phyloP scores from a whole-genome alignment of 768 basidiomycete genomes.

The Neoboletus magnificus region DNA sequence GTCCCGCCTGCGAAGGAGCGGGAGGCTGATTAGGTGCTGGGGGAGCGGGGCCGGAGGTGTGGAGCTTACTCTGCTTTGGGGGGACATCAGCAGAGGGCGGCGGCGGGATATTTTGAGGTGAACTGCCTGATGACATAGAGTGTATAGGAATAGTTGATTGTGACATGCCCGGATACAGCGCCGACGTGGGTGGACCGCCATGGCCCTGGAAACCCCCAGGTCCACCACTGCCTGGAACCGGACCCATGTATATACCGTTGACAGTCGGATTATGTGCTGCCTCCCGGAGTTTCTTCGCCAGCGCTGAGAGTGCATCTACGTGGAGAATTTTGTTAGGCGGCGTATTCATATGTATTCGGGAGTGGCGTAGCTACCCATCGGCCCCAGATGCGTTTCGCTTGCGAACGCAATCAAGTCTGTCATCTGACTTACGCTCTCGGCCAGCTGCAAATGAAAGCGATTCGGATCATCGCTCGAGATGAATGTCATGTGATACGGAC shows the following conservation, averaged over 20 bases:
- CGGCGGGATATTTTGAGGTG: constrained; percentile 47
- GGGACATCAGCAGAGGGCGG: constrained; percentile 51
- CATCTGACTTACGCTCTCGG: constrained; percentile 82
- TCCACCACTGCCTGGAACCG: constrained; percentile 17
- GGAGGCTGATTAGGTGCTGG: constrained; percentile 39
- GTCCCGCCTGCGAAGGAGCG: constrained; percentile 40
- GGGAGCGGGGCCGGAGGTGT: constrained; percentile 42
- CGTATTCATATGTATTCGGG: constrained; percentile 25
- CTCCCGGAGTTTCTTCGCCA: constrained; percentile 40
- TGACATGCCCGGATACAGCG: constrained; percentile 45
- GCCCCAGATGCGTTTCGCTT: constrained; percentile 51
- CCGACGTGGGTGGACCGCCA: constrained; percentile 34
- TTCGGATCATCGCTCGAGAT: constrained; percentile 3
- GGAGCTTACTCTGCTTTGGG: constrained; percentile 62
- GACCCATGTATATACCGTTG: constrained; percentile 21
- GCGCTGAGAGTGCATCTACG: constrained; percentile 43
- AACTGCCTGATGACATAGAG: constrained; percentile 38
- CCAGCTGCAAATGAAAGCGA: constrained; percentile 45
- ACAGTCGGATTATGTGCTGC: constrained; percentile 7
- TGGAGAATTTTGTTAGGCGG: constrained; percentile 20
- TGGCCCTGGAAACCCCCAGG: constrained; percentile 24
- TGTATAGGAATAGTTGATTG: constrained; percentile 45
- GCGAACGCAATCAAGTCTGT: constrained; percentile 70
- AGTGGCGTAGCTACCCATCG: constrained; percentile 53
- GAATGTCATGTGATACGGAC: constrained; percentile 34